Evolutionary conservation across 331 rosid genomes (phyloP).

Genomic region (Quercus tomentella): DNA sequence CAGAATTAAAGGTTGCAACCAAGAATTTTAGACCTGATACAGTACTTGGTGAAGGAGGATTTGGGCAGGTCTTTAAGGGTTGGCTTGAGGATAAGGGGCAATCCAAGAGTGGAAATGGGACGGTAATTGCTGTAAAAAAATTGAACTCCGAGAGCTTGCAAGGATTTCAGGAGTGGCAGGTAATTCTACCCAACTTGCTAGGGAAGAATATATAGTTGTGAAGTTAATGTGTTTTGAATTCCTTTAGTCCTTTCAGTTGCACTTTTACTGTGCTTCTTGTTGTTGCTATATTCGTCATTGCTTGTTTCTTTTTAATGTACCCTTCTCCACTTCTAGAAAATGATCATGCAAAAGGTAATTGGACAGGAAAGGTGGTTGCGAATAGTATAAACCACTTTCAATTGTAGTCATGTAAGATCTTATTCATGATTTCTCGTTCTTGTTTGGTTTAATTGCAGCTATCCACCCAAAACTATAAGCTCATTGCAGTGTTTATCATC

Average conservation of each 20-base stretch:
- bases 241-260: background rate
- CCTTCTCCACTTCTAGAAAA: background rate
- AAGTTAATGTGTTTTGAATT: background rate
- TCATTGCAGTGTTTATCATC: too few species aligned
- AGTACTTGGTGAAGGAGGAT: slow-evolving; percentile 93
- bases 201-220: background rate
- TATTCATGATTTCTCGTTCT: too few species aligned
- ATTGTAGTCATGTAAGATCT: too few species aligned
- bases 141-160: slow-evolving; percentile 85
- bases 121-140: slow-evolving; percentile 81
- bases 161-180: slow-evolving; percentile 94
- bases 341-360: too few species aligned
- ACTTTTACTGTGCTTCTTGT: background rate
- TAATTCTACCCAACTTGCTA: slow-evolving; percentile 22
- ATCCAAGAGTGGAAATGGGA: slow-evolving; percentile 46
- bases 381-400: too few species aligned
- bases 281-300: background rate
- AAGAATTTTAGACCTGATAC: slow-evolving; percentile 73
- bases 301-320: background rate
- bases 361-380: too few species aligned
- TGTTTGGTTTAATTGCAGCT: too few species aligned
- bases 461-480: too few species aligned
- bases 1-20: slow-evolving; percentile 73
- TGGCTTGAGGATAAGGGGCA: slow-evolving; percentile 73
- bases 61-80: slow-evolving; percentile 87